Base-by-base conservation (phyloP, 805 yeast genomes). In the Wickerhamiella alocasiicola region DNA sequence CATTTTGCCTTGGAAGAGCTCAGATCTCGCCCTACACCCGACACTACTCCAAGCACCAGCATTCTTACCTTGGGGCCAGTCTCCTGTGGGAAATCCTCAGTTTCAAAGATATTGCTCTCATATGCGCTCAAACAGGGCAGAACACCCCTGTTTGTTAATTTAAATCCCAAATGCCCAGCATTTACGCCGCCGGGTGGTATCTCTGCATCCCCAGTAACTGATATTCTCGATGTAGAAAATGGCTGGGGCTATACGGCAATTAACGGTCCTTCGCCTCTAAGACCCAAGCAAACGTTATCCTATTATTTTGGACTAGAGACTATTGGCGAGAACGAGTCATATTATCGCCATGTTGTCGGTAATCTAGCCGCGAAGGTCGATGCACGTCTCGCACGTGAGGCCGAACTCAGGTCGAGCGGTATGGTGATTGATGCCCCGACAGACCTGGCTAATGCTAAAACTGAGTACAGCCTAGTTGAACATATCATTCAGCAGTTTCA, bases 201-300 rank as follows among this genome's bases (percentile, higher is more conserved):
- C 4, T 68, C 85, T 0, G 95, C 95, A 0, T 78, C 93, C 0
- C 81, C 94, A 0, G 68, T 87, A 11, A 76, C 85, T 31, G 95
- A 83, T 53, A 63, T 76, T 29, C 64, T 87, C 26, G 95, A 91
- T 52, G 72, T 81, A 15, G 88, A 82, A 51, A 32, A 72, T 16
- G 70, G 71, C 2, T 80, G 93, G 65, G 95, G 94, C 46, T 82
- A 83, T 36, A 74, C 82, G 1, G 75, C 87, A 1, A 64, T 69
- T 45, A 75, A 79, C 47, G 63, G 66, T 1, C 67, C 67, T 1
- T 52, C 65, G 2, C 47, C 51, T 5, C 48, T 57, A 1, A 87
- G 81, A 56, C 81, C 82, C n/a, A 82, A 83, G 56, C 93, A 83
- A 57, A 96, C 97, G 0, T 57, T 80, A n/a, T 88, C 81, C 6